Evolutionary conservation across 306 rosid genomes (phyloP).

Genomic region (Prunus fruticosa): DNA sequence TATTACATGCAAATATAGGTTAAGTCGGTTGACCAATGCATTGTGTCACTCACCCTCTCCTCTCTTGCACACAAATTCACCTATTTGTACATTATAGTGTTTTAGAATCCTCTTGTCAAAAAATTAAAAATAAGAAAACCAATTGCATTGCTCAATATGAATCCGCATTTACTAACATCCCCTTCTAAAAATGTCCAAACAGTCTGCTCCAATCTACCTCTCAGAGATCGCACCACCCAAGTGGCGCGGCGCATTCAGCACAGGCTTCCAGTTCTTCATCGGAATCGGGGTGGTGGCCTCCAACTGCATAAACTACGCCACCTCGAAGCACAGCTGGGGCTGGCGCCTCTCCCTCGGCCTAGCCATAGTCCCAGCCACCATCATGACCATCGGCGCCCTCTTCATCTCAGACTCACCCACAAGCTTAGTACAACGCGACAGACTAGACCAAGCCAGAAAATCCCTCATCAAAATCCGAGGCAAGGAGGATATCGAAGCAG

Average conservation of each 20-base stretch:
- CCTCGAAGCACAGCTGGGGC: slow-evolving; percentile 52
- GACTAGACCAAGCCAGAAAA: slow-evolving; percentile 40
- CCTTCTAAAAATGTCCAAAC: background rate
- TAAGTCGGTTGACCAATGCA: no score
- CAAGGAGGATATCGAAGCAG: slow-evolving; percentile 40
- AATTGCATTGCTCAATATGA: background rate
- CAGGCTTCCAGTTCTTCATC: slow-evolving; percentile 64
- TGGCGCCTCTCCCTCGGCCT: slow-evolving; percentile 76
- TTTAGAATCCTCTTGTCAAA: no score
- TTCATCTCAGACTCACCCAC: slow-evolving; percentile 55
- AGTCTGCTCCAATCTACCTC: slow-evolving; percentile 73
- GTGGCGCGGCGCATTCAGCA: slow-evolving; percentile 77
- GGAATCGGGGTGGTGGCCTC: slow-evolving; percentile 54
- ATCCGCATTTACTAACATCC: background rate
- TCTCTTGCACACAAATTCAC: no score
- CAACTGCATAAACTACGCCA: slow-evolving; percentile 54
- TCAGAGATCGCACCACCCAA: slow-evolving; percentile 74
- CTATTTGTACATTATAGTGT: no score
- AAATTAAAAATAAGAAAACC: no score
- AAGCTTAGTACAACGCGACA: slow-evolving; percentile 59
- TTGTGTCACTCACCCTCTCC: no score
- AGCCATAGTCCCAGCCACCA: slow-evolving; percentile 46
- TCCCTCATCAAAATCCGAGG: slow-evolving; percentile 52
- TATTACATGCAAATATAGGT: no score
- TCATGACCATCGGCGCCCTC: slow-evolving; percentile 50